phyloP scores from a whole-genome alignment of 2,329 filamentous ascomycete genomes.

The Didymellaceae sp. region DNA sequence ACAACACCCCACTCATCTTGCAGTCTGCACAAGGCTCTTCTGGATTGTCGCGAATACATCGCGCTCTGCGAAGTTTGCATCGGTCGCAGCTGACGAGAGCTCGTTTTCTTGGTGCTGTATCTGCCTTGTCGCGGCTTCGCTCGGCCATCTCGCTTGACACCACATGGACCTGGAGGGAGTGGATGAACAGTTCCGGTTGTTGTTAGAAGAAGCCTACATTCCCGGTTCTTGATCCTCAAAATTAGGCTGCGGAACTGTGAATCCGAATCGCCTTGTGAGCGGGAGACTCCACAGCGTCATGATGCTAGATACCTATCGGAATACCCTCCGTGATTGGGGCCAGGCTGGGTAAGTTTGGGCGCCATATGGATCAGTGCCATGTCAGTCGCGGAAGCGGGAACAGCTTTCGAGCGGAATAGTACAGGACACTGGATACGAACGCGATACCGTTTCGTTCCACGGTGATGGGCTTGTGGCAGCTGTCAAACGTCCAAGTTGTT shows the following conservation, averaged over 20 bases:
- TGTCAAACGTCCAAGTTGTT: neutral
- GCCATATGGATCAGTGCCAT: slow-evolving; percentile 18
- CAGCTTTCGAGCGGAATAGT: slow-evolving; percentile 1
- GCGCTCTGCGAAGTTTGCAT: slow-evolving; percentile 38
- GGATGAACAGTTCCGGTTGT: slow-evolving; percentile 13
- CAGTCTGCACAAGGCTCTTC: slow-evolving; percentile 50
- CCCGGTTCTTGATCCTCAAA: slow-evolving; percentile 1
- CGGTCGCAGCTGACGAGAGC: slow-evolving; percentile 42
- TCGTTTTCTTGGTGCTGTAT: slow-evolving; percentile 33
- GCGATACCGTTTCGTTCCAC: neutral
- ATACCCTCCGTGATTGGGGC: slow-evolving; percentile 17
- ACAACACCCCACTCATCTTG: slow-evolving; percentile 47
- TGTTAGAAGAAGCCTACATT: slow-evolving; percentile 10
- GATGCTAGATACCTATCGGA: slow-evolving; percentile 19
- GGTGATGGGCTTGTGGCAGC: neutral
- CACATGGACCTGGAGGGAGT: slow-evolving; percentile 9
- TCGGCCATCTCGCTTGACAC: slow-evolving; percentile 14
- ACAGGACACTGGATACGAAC: slow-evolving; percentile 1
- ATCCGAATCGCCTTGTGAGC: slow-evolving; percentile 11
- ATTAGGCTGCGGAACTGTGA: slow-evolving; percentile 12
- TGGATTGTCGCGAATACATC: slow-evolving; percentile 37
- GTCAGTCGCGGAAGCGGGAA: slow-evolving; percentile 14
- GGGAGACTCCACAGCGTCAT: slow-evolving; percentile 17
- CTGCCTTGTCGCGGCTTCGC: slow-evolving; percentile 24
- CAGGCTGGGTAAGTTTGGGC: slow-evolving; percentile 12